Percentiles rank a stretch among this genome's conserved stretches.
phyloP scores from a whole-genome alignment of 345 rosid genomes.

The Conringia planisiliqua region DNA sequence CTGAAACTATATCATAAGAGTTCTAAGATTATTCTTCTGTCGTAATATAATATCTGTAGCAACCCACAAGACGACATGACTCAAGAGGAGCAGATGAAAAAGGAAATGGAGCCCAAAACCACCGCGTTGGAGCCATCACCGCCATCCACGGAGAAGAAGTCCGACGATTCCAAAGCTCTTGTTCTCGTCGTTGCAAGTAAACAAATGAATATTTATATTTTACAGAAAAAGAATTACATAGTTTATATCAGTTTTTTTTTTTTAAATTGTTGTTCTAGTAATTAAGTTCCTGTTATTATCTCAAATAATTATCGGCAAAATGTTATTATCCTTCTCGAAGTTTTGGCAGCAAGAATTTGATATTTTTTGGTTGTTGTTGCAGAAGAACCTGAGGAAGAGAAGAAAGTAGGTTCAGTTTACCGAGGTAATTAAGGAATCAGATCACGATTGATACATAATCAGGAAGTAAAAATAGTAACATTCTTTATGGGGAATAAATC shows the following conservation, averaged over 20 bases:
- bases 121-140: neutral
- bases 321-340: neutral
- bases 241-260: neutral
- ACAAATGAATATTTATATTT: neutral
- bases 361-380: neutral
- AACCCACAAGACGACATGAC: conserved; percentile 8
- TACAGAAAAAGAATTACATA: neutral
- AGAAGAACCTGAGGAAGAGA: conserved; percentile 22
- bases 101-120: neutral
- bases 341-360: neutral
- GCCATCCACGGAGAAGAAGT: conserved; percentile 17
- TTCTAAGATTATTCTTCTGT: neutral
- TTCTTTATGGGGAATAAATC: neutral
- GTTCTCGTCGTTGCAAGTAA: conserved; percentile 30
- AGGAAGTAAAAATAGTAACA: neutral
- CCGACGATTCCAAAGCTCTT: conserved; percentile 30
- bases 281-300: neutral
- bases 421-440: conserved; percentile 16
- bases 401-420: conserved; percentile 27
- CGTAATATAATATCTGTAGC: neutral
- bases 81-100: conserved; percentile 25
- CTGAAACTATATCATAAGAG: neutral
- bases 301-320: neutral
- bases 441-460: neutral
- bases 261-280: neutral